Base-by-base conservation (phyloP, 176 grass and related monocot genomes). In the Pharus latifolius region DNA sequence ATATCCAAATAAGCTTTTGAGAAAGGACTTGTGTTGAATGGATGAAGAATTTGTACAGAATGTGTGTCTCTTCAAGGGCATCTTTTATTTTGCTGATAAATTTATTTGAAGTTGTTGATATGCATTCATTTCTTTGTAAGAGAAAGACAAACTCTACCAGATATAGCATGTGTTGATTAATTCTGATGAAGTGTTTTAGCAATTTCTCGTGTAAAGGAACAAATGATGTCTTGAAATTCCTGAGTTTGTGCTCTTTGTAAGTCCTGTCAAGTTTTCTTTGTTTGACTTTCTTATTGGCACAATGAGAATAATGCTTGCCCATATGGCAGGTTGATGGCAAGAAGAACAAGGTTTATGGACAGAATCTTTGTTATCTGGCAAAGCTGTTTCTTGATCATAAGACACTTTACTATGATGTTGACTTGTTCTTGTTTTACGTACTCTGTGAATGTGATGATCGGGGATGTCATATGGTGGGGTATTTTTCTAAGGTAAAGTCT, bases 341-440 rank as follows among this genome's bases (percentile, higher is more conserved):
- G 84, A 99, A 99, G 75, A 95, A 95, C 62, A 99, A 91, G 80
- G 87, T 99, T 78, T 99, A 95, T 60, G 90, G 96, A 44, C 90
- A 99, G 64, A 99, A 99, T 68, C 87, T 99, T 54, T 99, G 96
- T 81, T 99, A 95, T 55, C 73, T 99, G 68, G 96, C 96, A 13
- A 99, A 99, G 80, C 78, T 99, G 52, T 99, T 99, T 81, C 87
- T 99, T 67, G 96, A 99, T 45, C 96, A 99, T 42, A 99, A 99
- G 72, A 95, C 96, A 41, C 88, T 99, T 38, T 99, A 99, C 59
- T 99, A 94, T 0, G 96, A 95, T 17, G 96, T 99, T 37, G 90
- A 99, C 82, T 71, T 99, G 26, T 99, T 99, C 50, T 86, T 99
- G 49, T 99, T 99, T 63, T 99, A 99, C 81, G 73, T 99, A 52